A percentile compares a stretch with the other conserved stretches of the same genome.
Evolutionary conservation across 176 grass and related monocot genomes (phyloP).

Genomic region (Zoysia japonica): DNA sequence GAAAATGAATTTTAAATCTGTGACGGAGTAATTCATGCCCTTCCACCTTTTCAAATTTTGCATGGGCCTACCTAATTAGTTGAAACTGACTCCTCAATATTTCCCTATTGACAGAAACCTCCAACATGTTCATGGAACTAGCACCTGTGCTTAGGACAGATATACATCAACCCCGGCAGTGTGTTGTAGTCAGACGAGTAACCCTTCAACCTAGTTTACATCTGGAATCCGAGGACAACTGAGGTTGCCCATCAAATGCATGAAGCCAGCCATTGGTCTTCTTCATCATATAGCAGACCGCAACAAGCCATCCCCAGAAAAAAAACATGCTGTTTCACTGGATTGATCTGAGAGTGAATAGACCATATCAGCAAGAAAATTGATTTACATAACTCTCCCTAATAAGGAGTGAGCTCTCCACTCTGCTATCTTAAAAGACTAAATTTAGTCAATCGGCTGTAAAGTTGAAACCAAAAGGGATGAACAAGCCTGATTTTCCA

Average conservation of each 20-base stretch:
- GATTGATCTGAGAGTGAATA: neutral
- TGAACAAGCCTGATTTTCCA: neutral
- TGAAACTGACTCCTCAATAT: neutral
- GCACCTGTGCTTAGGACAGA: neutral
- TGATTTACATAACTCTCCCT: neutral
- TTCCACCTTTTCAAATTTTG: constrained; percentile 32
- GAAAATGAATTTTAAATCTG: neutral
- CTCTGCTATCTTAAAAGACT: no score
- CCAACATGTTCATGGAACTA: neutral
- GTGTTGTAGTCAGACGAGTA: constrained; percentile 8
- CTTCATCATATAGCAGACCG: neutral
- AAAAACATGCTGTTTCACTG: neutral
- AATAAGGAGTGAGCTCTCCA: neutral
- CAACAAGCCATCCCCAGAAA: constrained; percentile 19
- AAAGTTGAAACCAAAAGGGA: neutral
- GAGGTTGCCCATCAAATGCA: neutral
- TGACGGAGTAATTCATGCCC: neutral
- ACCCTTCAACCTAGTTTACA: neutral
- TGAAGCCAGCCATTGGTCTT: neutral
- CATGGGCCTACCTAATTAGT: neutral
- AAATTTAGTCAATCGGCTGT: neutral
- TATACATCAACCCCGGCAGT: constrained; percentile 34
- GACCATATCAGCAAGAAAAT: constrained; percentile 21
- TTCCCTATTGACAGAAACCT: neutral
- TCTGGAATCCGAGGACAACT: neutral